Evolutionary conservation across 1,284 basidiomycete genomes (phyloP), one percentile per base, ranked within the genome.

Genomic region (Moniliella sp.): DNA sequence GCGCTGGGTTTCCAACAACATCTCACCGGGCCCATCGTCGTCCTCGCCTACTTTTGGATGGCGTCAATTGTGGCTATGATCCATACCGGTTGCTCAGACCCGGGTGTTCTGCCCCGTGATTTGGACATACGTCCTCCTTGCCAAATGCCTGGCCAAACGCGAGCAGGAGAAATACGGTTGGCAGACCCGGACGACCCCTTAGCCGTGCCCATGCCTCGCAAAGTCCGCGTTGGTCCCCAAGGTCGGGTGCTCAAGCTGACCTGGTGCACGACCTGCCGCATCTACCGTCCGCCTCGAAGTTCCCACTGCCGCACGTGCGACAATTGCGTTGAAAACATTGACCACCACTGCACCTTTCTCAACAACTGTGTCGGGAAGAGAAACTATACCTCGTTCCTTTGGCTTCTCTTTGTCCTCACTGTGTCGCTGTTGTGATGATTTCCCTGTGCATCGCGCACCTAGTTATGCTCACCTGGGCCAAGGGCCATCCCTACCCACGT

Each of bases 281-380:
- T 48, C 1, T 61, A 59, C 30, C 37, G 58, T 4, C 50, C 58
- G 4, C 58, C 58, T 0, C 39, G 58, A 11, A 42, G 39, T 31
- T 53, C 49, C 16, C 58, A 61, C 30, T 61, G 58, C 30, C 36
- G 58, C 7, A 40, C 53, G 2, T 61, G 58, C 40, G 52, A 61
- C 27, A 57, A 56, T 33, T 61, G 58, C 33, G 51, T 61, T 5
- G 54, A 59, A 16, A 45, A 45, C 25, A 51, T 61, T 29, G 57
- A 61, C 29, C 58, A 61, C 36, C 58, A 61, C 32, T 61, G 58
- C 35, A 54, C 48, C 15, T 61, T 57, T 23, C 42, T 61, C 13
- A 61, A 61, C 38, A 53, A 45, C 12, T 61, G 58, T 30, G 53
- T 61, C 17, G 58, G 55, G 1, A 39, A 49, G 4, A 35, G 58